These are phyloP conservation scores for Colletotrichum sp. DNA, from an alignment of 2,329 filamentous ascomycete genomes.

Conservation along the genomic window DNA sequence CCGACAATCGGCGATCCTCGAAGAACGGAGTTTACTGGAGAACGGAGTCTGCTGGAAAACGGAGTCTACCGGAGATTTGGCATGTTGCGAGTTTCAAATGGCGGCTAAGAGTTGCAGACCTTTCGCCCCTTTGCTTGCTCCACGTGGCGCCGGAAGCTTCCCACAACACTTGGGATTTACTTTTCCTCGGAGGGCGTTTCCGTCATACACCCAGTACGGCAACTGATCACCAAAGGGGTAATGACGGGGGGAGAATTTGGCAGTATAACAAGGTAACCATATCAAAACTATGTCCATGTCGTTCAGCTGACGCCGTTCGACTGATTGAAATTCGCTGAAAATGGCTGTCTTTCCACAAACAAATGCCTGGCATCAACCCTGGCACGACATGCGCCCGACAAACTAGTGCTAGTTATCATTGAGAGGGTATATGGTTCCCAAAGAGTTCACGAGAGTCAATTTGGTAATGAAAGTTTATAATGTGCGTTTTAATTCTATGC, in stretches of 20 bases:
- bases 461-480: background rate
- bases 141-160: background rate
- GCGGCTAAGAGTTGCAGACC: background rate
- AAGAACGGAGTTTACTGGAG: background rate
- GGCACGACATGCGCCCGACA: background rate
- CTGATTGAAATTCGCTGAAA: background rate
- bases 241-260: fast-evolving
- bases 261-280: fast-evolving
- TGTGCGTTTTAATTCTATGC: background rate
- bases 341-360: background rate
- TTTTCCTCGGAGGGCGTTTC: background rate
- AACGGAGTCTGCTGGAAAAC: background rate
- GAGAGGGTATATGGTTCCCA: background rate
- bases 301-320: no score
- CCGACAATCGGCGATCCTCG: background rate
- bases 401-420: fast-evolving
- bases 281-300: background rate
- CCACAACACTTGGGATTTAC: background rate
- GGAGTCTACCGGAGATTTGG: background rate
- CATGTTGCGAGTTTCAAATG: background rate
- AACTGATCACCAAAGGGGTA: background rate
- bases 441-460: background rate
- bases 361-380: background rate
- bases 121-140: background rate
- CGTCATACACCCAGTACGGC: background rate